A percentile compares a stretch with the other conserved stretches of the same genome.
phyloP scores from a whole-genome alignment of 208 protist species.

The Trypanosoma avium region DNA sequence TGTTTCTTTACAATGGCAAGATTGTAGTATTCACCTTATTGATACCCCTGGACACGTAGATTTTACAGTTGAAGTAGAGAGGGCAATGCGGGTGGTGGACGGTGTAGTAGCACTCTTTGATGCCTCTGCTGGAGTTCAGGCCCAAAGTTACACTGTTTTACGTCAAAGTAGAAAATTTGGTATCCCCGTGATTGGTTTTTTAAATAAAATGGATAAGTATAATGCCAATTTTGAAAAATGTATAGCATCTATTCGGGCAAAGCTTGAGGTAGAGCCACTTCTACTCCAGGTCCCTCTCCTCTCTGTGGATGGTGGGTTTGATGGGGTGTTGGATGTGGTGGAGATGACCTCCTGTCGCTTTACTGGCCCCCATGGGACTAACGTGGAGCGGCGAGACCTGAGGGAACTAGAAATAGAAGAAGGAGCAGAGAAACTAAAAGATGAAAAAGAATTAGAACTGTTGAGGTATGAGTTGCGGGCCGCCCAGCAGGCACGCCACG shows the following conservation, averaged over 20 bases:
- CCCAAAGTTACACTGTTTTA: slow-evolving; percentile 90
- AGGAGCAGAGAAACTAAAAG: too few relatives aligned
- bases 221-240: slow-evolving; percentile 83
- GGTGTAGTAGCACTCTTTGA: slow-evolving; percentile 96
- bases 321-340: slow-evolving; percentile 88
- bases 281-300: slow-evolving; percentile 90
- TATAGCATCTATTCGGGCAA: slow-evolving; percentile 69
- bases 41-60: slow-evolving; percentile 97
- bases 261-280: slow-evolving; percentile 82
- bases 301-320: slow-evolving; percentile 71
- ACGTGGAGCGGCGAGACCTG: slow-evolving; percentile 31
- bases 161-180: slow-evolving; percentile 84
- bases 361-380: slow-evolving; percentile 50
- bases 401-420: too few relatives aligned
- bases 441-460: too few relatives aligned
- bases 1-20: slow-evolving; percentile 89
- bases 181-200: slow-evolving; percentile 86
- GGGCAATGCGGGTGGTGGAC: slow-evolving; percentile 95
- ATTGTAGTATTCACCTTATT: slow-evolving; percentile 91
- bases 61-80: slow-evolving; percentile 97
- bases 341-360: slow-evolving; percentile 66
- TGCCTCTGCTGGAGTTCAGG: slow-evolving; percentile 94
- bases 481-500: slow-evolving; percentile 34
- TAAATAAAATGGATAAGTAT: slow-evolving; percentile 97
- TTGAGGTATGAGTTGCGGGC: too few relatives aligned